Evolutionary conservation across 2,329 filamentous ascomycete species (phyloP).

Genomic region (Sphaceloma murrayae): DNA sequence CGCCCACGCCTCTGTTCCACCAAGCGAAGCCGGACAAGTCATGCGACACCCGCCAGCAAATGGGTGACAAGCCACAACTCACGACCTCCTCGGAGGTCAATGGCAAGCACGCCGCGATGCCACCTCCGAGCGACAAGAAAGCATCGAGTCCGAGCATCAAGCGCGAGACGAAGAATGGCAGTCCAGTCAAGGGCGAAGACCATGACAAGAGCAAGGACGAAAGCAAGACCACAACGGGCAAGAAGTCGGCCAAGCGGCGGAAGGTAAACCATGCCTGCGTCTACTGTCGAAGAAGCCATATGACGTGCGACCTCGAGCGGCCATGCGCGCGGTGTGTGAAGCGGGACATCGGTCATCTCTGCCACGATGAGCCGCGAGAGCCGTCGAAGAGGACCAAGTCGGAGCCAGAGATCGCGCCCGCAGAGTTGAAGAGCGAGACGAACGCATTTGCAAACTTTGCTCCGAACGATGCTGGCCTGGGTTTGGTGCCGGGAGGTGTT

Average conservation of each 20-base stretch:
- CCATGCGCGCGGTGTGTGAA: conserved; percentile 97
- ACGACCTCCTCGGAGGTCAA: not conserved
- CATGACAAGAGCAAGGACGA: conserved; percentile 14
- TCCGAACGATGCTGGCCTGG: conserved; percentile 5
- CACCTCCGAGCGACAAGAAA: not conserved
- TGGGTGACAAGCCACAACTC: conserved; percentile 11
- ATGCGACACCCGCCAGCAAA: conserved; percentile 13
- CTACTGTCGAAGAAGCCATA: conserved; percentile 46
- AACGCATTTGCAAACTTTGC: conserved; percentile 4
- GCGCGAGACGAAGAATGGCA: conserved; percentile 7
- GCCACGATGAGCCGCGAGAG: conserved; percentile 94
- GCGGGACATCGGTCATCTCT: conserved; percentile 95
- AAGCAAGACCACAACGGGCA: not conserved
- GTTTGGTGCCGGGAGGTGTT: conserved; percentile 6
- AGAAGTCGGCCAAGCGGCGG: conserved; percentile 34
- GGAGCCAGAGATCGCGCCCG: conserved; percentile 33
- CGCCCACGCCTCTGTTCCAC: not conserved
- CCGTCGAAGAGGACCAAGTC: conserved; percentile 69
- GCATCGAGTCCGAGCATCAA: conserved; percentile 3
- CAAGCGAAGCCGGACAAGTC: not conserved
- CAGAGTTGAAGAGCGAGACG: conserved; percentile 23
- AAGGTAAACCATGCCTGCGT: conserved; percentile 49
- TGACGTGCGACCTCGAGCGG: conserved; percentile 57
- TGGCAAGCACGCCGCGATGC: conserved; percentile 4
- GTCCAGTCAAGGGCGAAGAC: conserved; percentile 2